Evolutionary conservation across 176 grass and related monocot genomes (phyloP).

Genomic region (Pontederia crassipes): DNA sequence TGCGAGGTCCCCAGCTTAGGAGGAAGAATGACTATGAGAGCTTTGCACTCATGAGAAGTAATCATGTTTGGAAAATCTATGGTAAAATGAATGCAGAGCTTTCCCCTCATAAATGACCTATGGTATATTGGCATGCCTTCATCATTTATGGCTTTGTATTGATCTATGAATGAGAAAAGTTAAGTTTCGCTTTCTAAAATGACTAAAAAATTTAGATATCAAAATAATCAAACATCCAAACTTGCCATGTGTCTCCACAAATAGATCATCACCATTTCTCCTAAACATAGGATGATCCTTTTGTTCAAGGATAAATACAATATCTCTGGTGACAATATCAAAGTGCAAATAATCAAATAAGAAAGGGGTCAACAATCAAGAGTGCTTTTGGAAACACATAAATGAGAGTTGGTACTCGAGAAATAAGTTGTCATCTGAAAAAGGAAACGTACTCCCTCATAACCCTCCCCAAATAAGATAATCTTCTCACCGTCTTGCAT

Average conservation of each 20-base stretch:
- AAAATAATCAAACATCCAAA: not conserved
- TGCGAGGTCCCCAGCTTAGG: not conserved
- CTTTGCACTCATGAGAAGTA: not conserved
- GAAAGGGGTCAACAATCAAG: not conserved
- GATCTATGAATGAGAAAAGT: not conserved
- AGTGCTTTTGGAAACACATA: not conserved
- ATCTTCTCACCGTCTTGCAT: conserved; percentile 8
- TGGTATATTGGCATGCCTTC: conserved; percentile 2
- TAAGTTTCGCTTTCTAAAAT: not conserved
- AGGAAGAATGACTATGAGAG: not conserved
- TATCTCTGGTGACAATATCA: not conserved
- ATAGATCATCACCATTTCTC: not conserved
- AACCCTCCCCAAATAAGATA: not conserved
- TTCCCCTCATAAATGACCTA: not conserved
- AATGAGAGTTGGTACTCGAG: too few species aligned
- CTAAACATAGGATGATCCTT: conserved; percentile 4
- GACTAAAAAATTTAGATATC: not conserved
- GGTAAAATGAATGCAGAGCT: conserved; percentile 1
- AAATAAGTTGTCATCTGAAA: not conserved
- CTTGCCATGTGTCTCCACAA: not conserved
- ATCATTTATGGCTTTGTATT: not conserved
- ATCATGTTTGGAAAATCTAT: not conserved
- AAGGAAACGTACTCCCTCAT: not conserved
- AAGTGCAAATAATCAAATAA: not conserved
- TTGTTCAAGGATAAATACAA: not conserved